Conservation (phyloP, 305 asterid genomes). For the Withania somnifera region DNA sequence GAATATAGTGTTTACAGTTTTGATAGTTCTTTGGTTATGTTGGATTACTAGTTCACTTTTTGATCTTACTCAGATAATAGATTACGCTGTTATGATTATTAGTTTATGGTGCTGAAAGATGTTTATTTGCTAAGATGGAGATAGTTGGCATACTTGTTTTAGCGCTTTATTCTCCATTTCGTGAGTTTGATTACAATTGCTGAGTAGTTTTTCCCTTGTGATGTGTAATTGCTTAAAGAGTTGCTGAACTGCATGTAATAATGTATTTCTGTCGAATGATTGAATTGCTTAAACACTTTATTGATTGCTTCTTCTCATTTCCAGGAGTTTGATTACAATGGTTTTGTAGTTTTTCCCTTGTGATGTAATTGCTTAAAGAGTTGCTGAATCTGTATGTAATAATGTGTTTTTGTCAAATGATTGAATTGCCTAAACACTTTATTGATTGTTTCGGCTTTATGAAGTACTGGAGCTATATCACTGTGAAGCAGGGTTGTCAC, state of each 20-base stretch:
- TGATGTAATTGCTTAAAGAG: not conserved
- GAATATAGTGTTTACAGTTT: conserved; percentile 19
- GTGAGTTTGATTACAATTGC: not conserved
- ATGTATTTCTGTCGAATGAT: not conserved
- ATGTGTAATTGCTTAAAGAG: not conserved
- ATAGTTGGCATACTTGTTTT: not conserved
- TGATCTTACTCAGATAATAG: not conserved
- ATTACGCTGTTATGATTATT: not conserved
- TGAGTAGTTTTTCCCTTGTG: not conserved
- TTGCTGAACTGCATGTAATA: not conserved
- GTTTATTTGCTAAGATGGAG: not conserved
- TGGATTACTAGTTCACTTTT: not conserved
- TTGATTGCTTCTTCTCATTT: not conserved
- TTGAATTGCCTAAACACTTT: not conserved
- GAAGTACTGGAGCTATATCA: not conserved
- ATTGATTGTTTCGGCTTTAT: not conserved
- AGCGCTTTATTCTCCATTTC: not conserved
- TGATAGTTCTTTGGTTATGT: conserved; percentile 13
- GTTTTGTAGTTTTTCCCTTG: not conserved
- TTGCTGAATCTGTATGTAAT: not conserved
- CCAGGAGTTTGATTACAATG: not conserved
- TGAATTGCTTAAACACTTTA: not conserved
- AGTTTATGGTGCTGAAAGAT: not conserved
- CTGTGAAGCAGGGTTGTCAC: not conserved
- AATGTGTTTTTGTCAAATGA: not conserved